Evolutionary conservation across 108 stramenopile genomes (phyloP), one percentile per base, ranked within the genome.

Genomic region (Conticribra weissflogii): DNA sequence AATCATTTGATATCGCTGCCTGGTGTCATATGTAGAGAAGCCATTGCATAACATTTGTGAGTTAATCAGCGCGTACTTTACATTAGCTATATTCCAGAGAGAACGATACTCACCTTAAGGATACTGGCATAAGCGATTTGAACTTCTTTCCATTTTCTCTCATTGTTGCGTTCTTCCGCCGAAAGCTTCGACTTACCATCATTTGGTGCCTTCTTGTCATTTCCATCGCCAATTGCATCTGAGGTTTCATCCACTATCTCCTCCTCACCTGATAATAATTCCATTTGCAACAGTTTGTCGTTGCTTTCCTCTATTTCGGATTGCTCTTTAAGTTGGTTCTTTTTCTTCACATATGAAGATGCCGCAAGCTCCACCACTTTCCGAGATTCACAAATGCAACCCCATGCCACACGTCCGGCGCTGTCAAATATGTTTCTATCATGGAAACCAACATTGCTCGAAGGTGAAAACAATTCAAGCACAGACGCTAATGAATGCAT

Each of bases 91-190:
- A 15, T 53, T 3, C 48, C 16, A 1, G 15, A 45, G 4, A 28
- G 36, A 41, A 12, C 12, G 8, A 41, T 41, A 24, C 69, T 64
- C 58, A 81, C 74, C 65, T 82, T 85, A 15, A 95, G 77, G 30
- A 95, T 74, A 24, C 74, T 72, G 3, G 90, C 82, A 73, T 91
- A 91, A 0, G 89, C 88, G 18, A 86, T 54, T 60, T 96, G 90
- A 1, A 91, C 78, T 64, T 96, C 95, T 63, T 86, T 80, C 95
- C 89, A 93, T 60, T 92, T 93, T 41, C 91, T 74, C 65, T 93
- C 88, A 68, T 86, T 86, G 83, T 83, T 72, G 51, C 64, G 62
- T 54, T 55, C 44, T 63, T 81, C 74, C 34, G 18, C 3, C 25
- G 27, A 55, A 47, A 52, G 58, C 32, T 66, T 56, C 36, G 22